Evolutionary conservation across 164 flowering plant species (phyloP).

Genomic region (Saururus chinensis): DNA sequence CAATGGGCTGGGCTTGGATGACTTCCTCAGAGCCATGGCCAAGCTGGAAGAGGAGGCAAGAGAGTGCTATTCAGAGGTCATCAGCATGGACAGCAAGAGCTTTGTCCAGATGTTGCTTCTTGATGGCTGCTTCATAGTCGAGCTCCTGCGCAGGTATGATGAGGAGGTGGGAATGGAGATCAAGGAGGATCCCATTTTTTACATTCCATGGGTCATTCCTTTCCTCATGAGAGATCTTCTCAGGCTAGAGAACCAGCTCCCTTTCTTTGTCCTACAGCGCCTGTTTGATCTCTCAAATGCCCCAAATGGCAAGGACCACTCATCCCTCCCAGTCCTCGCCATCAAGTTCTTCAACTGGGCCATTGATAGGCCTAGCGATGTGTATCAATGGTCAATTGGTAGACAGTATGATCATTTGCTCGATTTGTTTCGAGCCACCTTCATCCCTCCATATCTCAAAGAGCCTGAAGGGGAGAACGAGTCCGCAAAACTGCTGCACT

Average conservation of each 20-base stretch:
- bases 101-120: slow-evolving; percentile 8
- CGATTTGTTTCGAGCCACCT: background rate
- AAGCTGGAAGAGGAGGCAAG: background rate
- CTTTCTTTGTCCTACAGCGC: slow-evolving; percentile 4
- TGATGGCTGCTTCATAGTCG: slow-evolving; percentile 5
- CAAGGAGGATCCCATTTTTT: background rate
- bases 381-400: background rate
- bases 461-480: background rate
- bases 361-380: background rate
- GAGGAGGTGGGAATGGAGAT: background rate
- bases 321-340: background rate
- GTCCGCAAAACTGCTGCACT: background rate
- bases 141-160: background rate
- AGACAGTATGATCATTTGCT: background rate
- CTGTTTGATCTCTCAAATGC: background rate
- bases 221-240: slow-evolving; percentile 1
- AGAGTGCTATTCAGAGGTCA: background rate
- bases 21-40: background rate
- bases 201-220: background rate
- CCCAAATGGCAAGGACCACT: background rate
- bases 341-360: background rate
- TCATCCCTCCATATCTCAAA: background rate
- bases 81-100: background rate
- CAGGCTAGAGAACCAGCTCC: slow-evolving; percentile 6
- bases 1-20: background rate